Percentiles rank a stretch among this genome's conserved stretches.
Conservation (phyloP, 805 yeast genomes). For the Wickerhamomyces hampshirensis region DNA sequence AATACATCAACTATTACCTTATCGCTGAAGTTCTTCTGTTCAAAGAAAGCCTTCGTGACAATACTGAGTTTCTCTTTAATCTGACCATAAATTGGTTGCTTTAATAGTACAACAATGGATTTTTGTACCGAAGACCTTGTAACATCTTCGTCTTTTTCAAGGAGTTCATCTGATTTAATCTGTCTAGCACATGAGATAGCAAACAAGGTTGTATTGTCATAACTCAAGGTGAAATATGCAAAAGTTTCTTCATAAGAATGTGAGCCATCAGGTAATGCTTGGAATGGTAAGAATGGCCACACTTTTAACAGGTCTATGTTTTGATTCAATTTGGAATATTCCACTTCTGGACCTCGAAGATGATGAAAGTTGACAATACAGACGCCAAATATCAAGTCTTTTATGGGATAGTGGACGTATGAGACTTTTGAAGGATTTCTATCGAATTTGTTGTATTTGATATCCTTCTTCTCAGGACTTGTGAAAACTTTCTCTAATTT, state of each 20-base stretch:
- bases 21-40: conserved; percentile 75
- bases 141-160: conserved; percentile 53
- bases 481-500: no score
- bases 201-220: conserved; percentile 67
- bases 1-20: conserved; percentile 60
- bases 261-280: conserved; percentile 93
- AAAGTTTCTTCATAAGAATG: conserved; percentile 92
- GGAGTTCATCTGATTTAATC: conserved; percentile 56
- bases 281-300: conserved; percentile 91
- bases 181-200: conserved; percentile 94
- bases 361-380: conserved; percentile 94
- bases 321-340: conserved; percentile 57
- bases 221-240: conserved; percentile 80
- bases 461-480: no score
- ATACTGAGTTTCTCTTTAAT: conserved; percentile 87
- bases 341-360: conserved; percentile 89
- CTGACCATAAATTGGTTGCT: conserved; percentile 84
- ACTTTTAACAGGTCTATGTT: conserved; percentile 32
- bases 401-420: conserved; percentile 16
- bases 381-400: conserved; percentile 62
- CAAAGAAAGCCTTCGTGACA: conserved; percentile 80
- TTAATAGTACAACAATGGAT: conserved; percentile 78
- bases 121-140: conserved; percentile 90
- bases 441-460: no score
- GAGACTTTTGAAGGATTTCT: conserved; percentile 19